Base-by-base conservation (phyloP, 2,329 filamentous ascomycete genomes). In the Colletotrichum neosansevieriae region DNA sequence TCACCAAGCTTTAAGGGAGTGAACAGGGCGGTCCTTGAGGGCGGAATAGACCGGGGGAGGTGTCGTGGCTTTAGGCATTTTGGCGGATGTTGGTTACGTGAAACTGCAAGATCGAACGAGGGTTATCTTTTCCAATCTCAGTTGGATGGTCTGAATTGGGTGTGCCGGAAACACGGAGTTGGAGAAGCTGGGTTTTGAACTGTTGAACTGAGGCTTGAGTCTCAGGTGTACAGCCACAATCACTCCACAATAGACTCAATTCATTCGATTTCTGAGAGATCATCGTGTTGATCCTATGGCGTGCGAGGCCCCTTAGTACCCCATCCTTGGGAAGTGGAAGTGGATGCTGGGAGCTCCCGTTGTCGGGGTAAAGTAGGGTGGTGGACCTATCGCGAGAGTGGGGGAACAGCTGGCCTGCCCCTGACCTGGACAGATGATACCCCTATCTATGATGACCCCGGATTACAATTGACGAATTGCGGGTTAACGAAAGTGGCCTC, bases 1-100 rank as follows among this genome's bases (percentile, higher is more conserved):
- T 74, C 72, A 24, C 80, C 80, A 45, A 82, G 53, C 62, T 76
- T 76, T 42, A 80, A 53, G 9, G 78, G 75, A 1, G 74, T 71
- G 69, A 81, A 81, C 12, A 81, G 70, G 36, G 73, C 72, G 2
- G 76, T 54, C 61, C 19, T 42, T 34, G 21, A 65, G 65, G 1
- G 65, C 66, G 71, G 62, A 62, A 21, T 67, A 64, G 13, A 34
- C 40, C 44, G 64, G 59, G 29, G 64, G 59, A 63, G 64, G 65
- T 10, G 60, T 65, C 1, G 60, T 68, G 32, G 65, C 53, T 45
- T 59, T 65, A 17, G 60, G 54, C 61, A 65, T 65, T 12, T 11
- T 65, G 47, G 10, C 7, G 34, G 13, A 7, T 51, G 6, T 32
- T 45, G n/a, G 15, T n/a, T 24, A 11, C n/a, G 21, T 17, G 12